Evolutionary conservation across 2,329 filamentous ascomycete genomes (phyloP).

Genomic region (Coleophoma eucalyptorum): DNA sequence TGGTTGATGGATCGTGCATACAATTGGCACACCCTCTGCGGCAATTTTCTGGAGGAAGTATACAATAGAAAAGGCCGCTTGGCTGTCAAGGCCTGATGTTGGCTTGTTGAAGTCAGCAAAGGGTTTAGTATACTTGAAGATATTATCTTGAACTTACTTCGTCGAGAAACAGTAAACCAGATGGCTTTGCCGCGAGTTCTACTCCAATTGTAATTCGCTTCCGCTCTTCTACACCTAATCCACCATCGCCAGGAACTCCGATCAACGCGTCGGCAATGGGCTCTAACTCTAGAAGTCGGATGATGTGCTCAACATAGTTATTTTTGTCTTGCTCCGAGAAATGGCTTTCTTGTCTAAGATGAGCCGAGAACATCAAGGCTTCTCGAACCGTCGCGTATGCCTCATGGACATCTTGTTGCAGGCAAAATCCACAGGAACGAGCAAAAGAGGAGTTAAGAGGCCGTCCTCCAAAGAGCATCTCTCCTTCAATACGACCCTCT

Average conservation of each 20-base stretch:
- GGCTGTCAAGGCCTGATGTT: constrained; percentile 53
- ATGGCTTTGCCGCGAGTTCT: constrained; percentile 48
- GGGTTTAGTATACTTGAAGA: too few species aligned
- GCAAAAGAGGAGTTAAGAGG: constrained; percentile 72
- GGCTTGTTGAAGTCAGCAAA: constrained; percentile 41
- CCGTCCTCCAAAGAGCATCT: constrained; percentile 66
- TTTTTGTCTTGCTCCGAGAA: constrained; percentile 72
- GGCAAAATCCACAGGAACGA: constrained; percentile 68
- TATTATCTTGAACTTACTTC: too few species aligned
- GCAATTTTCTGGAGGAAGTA: constrained; percentile 56
- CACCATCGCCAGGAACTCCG: constrained; percentile 49
- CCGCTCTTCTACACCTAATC: constrained; percentile 50
- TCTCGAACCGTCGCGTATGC: constrained; percentile 80
- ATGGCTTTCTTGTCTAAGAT: constrained; percentile 76
- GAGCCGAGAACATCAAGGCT: constrained; percentile 77
- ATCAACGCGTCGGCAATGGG: constrained; percentile 62
- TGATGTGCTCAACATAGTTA: constrained; percentile 74
- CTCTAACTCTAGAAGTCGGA: constrained; percentile 54
- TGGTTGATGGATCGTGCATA: constrained; percentile 50
- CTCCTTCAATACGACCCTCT: constrained; percentile 38
- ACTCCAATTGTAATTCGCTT: constrained; percentile 57
- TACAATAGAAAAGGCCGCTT: constrained; percentile 58
- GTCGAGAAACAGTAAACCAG: constrained; percentile 33
- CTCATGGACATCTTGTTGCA: constrained; percentile 86
- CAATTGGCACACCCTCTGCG: constrained; percentile 42